These are phyloP conservation scores for Pouteria glomerata DNA, from an alignment of 148 eudicot species.

Conservation along the genomic window DNA sequence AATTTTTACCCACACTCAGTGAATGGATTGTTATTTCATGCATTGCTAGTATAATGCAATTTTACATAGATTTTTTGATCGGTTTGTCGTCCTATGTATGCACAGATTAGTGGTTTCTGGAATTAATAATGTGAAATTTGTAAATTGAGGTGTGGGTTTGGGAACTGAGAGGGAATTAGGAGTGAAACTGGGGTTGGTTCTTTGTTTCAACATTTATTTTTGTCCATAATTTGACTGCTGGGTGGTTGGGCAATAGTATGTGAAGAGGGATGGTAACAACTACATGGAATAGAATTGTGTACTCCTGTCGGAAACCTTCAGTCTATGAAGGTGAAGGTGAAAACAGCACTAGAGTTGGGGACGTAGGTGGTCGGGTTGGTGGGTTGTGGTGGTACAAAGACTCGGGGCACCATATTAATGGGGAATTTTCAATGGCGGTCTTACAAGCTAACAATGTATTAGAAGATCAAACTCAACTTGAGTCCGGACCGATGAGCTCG, in stretches of 20 bases:
- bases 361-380: constrained; percentile 33
- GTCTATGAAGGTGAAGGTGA: constrained; percentile 28
- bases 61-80: too few species aligned
- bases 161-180: constrained; percentile 16
- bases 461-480: constrained; percentile 75
- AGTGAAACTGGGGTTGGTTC: constrained; percentile 12
- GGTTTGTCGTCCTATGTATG: constrained; percentile 2
- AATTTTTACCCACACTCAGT: neutral
- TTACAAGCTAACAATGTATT: constrained; percentile 69
- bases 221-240: constrained; percentile 22
- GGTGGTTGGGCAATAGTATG: constrained; percentile 37
- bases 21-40: too few species aligned
- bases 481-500: constrained; percentile 65
- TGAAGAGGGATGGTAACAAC: constrained; percentile 54
- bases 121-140: constrained; percentile 19
- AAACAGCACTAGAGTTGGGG: constrained; percentile 24
- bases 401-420: constrained; percentile 56
- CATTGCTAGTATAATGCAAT: too few species aligned
- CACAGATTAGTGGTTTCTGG: constrained; percentile 45
- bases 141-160: constrained; percentile 17
- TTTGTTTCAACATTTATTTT: too few species aligned
- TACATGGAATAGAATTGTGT: constrained; percentile 40
- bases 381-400: constrained; percentile 82
- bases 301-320: constrained; percentile 59
- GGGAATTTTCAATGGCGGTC: constrained; percentile 83